Conservation (phyloP, 805 yeast species). For the Yarrowia sp. region DNA sequence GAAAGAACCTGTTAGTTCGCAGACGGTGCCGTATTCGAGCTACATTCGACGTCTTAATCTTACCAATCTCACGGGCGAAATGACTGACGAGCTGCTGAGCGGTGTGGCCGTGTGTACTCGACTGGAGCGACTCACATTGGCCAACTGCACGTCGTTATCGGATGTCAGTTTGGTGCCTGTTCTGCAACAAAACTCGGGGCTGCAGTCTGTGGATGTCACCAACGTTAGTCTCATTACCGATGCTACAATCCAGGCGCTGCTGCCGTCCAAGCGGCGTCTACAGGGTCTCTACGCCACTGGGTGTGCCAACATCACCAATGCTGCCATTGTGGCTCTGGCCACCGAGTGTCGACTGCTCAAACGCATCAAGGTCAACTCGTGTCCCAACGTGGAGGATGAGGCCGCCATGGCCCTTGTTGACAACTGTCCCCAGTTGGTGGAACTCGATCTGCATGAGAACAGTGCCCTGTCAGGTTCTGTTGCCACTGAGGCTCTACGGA, state of each 20-base stretch:
- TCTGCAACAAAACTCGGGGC: slow-evolving; percentile 58
- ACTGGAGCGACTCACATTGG: slow-evolving; percentile 80
- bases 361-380: slow-evolving; percentile 76
- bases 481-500: slow-evolving; percentile 53
- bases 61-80: slow-evolving; percentile 63
- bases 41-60: slow-evolving; percentile 75
- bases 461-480: slow-evolving; percentile 66
- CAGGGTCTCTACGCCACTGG: slow-evolving; percentile 91
- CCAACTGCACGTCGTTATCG: slow-evolving; percentile 67
- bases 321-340: slow-evolving; percentile 57
- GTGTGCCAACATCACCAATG: slow-evolving; percentile 66
- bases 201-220: slow-evolving; percentile 85
- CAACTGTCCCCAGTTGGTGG: slow-evolving; percentile 79
- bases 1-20: slow-evolving; percentile 46
- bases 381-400: slow-evolving; percentile 60
- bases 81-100: slow-evolving; percentile 59
- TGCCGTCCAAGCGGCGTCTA: slow-evolving; percentile 65
- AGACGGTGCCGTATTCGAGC: slow-evolving; percentile 57
- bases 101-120: slow-evolving; percentile 63
- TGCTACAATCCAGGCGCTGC: slow-evolving; percentile 63
- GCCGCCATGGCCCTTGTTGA: slow-evolving; percentile 57
- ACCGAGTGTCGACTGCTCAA: slow-evolving; percentile 68
- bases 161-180: slow-evolving; percentile 60
- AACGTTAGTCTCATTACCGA: slow-evolving; percentile 71
- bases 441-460: slow-evolving; percentile 83